Conservation (phyloP, 2,329 filamentous ascomycete species). For the Botrytis paeoniae region DNA sequence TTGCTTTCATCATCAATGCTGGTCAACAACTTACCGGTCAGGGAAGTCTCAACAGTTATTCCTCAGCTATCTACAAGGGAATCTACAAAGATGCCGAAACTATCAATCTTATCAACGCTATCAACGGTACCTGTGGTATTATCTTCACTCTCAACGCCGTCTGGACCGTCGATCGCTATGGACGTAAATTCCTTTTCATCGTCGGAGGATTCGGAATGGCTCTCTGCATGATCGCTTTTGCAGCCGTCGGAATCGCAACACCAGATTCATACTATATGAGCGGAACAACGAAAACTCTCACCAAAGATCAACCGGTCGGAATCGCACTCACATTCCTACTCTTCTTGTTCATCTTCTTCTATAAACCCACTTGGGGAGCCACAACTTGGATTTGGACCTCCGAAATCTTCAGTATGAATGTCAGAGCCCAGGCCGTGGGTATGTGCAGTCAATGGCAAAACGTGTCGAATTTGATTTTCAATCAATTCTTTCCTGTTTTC, state of each 20-base stretch:
- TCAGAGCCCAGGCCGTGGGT: constrained; percentile 67
- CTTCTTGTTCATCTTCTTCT: constrained; percentile 65
- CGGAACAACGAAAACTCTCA: constrained; percentile 44
- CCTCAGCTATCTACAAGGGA: constrained; percentile 70
- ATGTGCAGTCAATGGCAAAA: constrained; percentile 62
- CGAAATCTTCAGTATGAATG: constrained; percentile 68
- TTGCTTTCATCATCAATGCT: constrained; percentile 65
- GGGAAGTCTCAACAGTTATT: constrained; percentile 70
- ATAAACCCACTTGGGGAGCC: constrained; percentile 69
- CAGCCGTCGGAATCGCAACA: constrained; percentile 55
- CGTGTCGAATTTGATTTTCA: constrained; percentile 64
- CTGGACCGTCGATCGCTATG: constrained; percentile 71
- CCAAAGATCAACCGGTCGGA: constrained; percentile 58
- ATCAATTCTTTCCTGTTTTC: constrained; percentile 69
- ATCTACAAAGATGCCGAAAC: constrained; percentile 57
- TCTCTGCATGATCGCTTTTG: constrained; percentile 66
- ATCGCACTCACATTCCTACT: constrained; percentile 67
- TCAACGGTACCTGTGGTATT: constrained; percentile 71
- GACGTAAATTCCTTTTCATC: constrained; percentile 67
- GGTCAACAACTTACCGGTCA: constrained; percentile 43
- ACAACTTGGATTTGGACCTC: constrained; percentile 71
- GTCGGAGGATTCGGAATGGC: constrained; percentile 67
- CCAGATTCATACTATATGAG: constrained; percentile 37
- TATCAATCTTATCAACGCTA: constrained; percentile 70
- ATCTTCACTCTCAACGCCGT: constrained; percentile 70